phyloP scores from a whole-genome alignment of 2,329 filamentous ascomycete species.

The Biscogniauxia mediterranea region DNA sequence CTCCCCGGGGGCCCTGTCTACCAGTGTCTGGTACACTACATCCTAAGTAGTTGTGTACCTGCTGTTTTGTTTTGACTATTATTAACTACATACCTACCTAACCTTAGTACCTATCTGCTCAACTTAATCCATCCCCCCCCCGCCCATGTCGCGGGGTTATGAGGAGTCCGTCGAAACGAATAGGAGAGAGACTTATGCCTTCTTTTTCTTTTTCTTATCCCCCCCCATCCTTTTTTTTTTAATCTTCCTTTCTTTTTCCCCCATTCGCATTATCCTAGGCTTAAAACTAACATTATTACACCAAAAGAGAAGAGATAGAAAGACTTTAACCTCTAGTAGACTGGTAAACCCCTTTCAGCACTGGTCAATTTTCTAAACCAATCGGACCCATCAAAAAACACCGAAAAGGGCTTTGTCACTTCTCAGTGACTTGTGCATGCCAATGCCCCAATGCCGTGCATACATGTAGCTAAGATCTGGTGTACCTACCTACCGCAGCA shows the following conservation, averaged over 20 bases:
- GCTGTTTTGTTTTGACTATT: not conserved
- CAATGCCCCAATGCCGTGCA: not conserved
- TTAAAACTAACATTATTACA: not conserved
- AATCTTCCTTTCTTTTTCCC: not conserved
- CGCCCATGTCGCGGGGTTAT: not conserved
- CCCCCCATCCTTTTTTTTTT: not conserved
- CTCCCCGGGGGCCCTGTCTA: no score
- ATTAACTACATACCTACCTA: not conserved
- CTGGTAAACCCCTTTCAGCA: not conserved
- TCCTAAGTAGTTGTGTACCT: not conserved
- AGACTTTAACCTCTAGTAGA: not conserved
- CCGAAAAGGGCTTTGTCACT: not conserved
- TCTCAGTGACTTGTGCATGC: not conserved
- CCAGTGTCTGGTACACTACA: no score
- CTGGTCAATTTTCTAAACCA: not conserved
- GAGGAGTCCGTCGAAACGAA: not conserved
- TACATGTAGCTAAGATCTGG: not conserved
- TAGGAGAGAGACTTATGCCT: not conserved
- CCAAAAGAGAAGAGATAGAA: not conserved
- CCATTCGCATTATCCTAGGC: not conserved
- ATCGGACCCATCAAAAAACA: not conserved
- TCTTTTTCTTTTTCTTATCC: not conserved
- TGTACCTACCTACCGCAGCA: not conserved
- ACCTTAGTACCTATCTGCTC: no score
- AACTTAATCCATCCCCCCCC: not conserved